phyloP scores from a whole-genome alignment of 257 asterid species.

The Jaltomata sinuosa region DNA sequence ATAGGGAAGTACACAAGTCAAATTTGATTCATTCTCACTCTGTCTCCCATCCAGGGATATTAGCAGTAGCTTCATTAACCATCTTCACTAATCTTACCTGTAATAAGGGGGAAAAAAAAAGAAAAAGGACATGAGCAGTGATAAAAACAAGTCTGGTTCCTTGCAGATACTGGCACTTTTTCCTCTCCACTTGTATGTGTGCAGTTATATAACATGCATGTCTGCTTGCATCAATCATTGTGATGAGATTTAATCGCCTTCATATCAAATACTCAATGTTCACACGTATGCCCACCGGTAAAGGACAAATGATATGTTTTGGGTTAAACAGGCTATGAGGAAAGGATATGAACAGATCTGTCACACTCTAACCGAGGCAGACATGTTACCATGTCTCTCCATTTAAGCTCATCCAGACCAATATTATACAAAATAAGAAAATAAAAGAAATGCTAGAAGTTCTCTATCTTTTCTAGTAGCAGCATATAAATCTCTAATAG shows the following conservation, averaged over 20 bases:
- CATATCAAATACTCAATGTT: neutral
- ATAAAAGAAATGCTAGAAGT: neutral
- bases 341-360: neutral
- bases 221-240: neutral
- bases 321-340: neutral
- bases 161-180: neutral
- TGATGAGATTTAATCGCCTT: neutral
- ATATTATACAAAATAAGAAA: neutral
- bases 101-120: neutral
- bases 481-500: neutral
- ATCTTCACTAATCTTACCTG: conserved; percentile 88
- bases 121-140: neutral
- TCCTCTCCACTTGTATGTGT: neutral
- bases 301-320: neutral
- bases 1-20: neutral
- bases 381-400: neutral
- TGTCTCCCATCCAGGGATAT: conserved; percentile 80
- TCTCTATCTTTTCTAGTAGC: neutral
- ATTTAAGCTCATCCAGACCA: neutral
- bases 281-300: neutral
- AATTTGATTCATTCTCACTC: conserved; percentile 1
- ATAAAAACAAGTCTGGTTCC: neutral
- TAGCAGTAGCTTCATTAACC: conserved; percentile 84
- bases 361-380: neutral
- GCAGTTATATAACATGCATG: neutral